Conservation (phyloP, 441 rosid species). For the Breynia disticha region DNA sequence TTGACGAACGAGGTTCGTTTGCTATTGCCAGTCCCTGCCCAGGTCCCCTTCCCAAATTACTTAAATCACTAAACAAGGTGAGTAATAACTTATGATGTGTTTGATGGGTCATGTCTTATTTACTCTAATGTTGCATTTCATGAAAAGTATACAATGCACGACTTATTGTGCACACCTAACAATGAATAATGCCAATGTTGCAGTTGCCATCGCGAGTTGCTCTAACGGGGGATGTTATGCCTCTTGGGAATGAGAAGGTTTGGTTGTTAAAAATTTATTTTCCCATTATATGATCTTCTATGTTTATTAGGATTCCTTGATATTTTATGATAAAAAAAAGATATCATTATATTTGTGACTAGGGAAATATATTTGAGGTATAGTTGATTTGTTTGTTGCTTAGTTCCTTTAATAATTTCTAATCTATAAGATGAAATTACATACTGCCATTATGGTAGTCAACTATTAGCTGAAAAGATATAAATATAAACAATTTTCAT, state of each 20-base stretch:
- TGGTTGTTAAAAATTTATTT: not conserved
- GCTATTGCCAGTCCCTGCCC: constrained; percentile 64
- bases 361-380: not conserved
- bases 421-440: not conserved
- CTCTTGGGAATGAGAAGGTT: constrained; percentile 67
- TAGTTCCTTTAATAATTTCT: not conserved
- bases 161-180: constrained; percentile 8
- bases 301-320: not conserved
- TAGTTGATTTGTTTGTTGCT: not conserved
- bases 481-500: not conserved
- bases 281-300: not conserved
- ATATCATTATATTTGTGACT: not conserved
- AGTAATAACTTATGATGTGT: constrained; percentile 12
- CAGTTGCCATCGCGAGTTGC: constrained; percentile 78
- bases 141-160: not conserved
- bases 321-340: not conserved
- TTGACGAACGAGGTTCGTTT: constrained; percentile 83
- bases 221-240: constrained; percentile 59
- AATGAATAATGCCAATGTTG: constrained; percentile 16
- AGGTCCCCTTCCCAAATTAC: constrained; percentile 55
- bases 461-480: not conserved
- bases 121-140: not conserved
- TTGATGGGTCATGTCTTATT: not conserved
- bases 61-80: constrained; percentile 59
- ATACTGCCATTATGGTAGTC: not conserved